These are phyloP conservation scores for Eucalyptus globulus DNA, from an alignment of 345 rosid species.

Conservation along the genomic window DNA sequence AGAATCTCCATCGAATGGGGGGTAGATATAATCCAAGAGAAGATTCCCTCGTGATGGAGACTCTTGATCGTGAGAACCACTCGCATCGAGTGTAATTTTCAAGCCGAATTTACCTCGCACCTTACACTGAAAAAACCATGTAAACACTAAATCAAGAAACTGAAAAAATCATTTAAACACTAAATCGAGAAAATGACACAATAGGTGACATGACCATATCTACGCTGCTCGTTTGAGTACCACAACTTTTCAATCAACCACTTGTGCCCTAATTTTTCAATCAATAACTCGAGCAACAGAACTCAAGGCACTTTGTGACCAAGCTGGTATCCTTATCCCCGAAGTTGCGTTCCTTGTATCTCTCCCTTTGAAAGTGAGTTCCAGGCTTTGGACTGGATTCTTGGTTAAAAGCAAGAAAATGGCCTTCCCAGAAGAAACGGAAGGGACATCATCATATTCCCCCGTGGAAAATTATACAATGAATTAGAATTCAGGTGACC, in stretches of 20 bases:
- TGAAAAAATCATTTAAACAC: no score
- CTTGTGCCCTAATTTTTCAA: not conserved
- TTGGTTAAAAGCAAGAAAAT: not conserved
- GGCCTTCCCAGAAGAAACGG: not conserved
- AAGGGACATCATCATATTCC: not conserved
- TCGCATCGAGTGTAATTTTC: not conserved
- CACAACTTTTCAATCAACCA: not conserved
- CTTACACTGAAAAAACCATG: not conserved
- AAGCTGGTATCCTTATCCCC: not conserved
- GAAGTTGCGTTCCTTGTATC: not conserved
- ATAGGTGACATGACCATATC: not conserved
- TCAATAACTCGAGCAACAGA: not conserved
- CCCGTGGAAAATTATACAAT: not conserved
- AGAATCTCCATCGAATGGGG: not conserved
- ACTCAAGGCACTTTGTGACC: not conserved
- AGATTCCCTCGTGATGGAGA: not conserved
- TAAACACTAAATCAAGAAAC: not conserved
- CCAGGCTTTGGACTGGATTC: not conserved
- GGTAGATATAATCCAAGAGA: not conserved
- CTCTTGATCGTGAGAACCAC: not conserved
- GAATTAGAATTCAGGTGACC: not conserved
- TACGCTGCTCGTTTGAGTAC: not conserved
- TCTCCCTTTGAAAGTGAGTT: not conserved
- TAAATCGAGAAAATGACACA: no score
- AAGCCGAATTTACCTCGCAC: not conserved